Evolutionary conservation across 495 filamentous ascomycete species (phyloP), one percentile per base, ranked within the genome.

Genomic region (Staphylotrichum longicolle): DNA sequence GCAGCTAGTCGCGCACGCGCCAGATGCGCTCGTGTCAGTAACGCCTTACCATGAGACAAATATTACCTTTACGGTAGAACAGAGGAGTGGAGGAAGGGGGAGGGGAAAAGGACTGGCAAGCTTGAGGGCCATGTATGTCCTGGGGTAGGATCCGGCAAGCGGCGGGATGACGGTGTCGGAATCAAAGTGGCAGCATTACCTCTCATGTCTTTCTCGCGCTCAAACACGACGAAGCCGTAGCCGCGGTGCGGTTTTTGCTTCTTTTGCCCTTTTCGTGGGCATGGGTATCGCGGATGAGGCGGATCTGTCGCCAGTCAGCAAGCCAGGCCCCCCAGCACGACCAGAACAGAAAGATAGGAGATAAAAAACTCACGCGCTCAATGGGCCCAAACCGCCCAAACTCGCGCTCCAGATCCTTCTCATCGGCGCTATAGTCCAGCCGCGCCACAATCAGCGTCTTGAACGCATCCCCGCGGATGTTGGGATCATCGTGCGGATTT

Each of bases 171-270:
- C 66, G 63, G 68, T 68, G 64, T 68, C 66, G 70, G 67, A 75
- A 68, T 68, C 70, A 63, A 61, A 71, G 70, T 73, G 69, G 69
- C 54, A 57, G 52, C 66, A 76, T 82, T 96, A 96, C 94, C 93
- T 88, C 96, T 97, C 95, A 98, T 97, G 71, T 98, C 94, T 77
- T 93, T 93, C 75, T 98, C 94, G 69, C 91, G 87, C 76, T 98
- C 93, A 73, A 92, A 98, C 51, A 97, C 92, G 66, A 98, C 88
- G 73, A 98, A 98, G 61, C 91, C 94, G 77, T 98, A 98, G 63
- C 94, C 94, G 66, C 86, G 83, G 72, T 94, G 88, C 48, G 85
- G 81, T 75, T 95, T 96, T 72, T 91, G 93, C 57, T 85, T 84
- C 70, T 87, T 87, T 90, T 92, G 4, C 84, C 82, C 57, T 86